Evolutionary conservation across 2,329 filamentous ascomycete species (phyloP), one percentile per base, ranked within the genome.

Genomic region (Fusarium sp.): DNA sequence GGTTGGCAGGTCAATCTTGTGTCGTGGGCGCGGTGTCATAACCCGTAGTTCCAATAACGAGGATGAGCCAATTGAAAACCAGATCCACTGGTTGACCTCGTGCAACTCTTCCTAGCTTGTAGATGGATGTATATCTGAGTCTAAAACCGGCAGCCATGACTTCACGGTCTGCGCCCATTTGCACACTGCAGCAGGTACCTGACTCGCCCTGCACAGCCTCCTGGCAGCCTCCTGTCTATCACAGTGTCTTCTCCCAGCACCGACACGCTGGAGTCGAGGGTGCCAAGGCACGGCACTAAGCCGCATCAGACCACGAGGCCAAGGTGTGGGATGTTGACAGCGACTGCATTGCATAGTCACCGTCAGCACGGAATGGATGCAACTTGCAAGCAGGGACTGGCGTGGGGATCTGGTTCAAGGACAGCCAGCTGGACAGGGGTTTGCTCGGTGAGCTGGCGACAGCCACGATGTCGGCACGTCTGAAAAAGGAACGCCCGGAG

Each of bases 371-470:
- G 18, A 34, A 53, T 53, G 27, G 29, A 53, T 56, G 51, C 38
- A 62, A 34, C 61, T 58, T 42, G 53, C 20, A 29, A 25, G 34
- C 29, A 42, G 56, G 50, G 42, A 49, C 55, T 36, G 61, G 62
- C 58, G 49, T 60, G 51, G 57, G 61, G 54, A 44, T 51, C 25
- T 34, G 40, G 16, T 29, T 62, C 34, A 46, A 59, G 60, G 55
- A 40, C 51, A 68, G 50, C 65, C 51, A 68, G 50, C 65, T 69
- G 62, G 50, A 54, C 62, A 69, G 58, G 67, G 67, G 58, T 16
- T 53, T 44, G 31, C 31, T 44, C 42, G 61, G 38, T 46, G 36
- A 44, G 11, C 7, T 69, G 44, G 54, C 42, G 62, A 38, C 54
- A 58, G 36, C 46, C 54, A 57, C 51, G 25, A 55, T 69, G 46